Evolutionary conservation across 345 rosid genomes (phyloP), one percentile per base, ranked within the genome.

Genomic region (Iberis pinnata): DNA sequence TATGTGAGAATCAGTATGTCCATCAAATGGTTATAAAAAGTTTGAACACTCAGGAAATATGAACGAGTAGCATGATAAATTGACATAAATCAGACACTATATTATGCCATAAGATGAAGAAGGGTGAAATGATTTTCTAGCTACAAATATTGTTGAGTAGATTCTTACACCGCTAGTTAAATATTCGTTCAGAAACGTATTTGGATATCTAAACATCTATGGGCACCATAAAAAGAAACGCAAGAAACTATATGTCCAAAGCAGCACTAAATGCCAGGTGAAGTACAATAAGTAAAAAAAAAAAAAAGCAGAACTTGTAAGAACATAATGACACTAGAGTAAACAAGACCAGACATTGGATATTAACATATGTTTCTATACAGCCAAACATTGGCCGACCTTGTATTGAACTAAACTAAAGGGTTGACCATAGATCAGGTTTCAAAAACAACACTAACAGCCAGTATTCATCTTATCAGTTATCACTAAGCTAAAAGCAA

Each of bases 1-100:
- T 38, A 68, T 60, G 68, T 71, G 80, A 78, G 75, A 76, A 80
- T 75, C 80, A 64, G 73, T 43, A 35, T 22, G 38, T 38, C 15
- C 35, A 51, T 59, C 9, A 67, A 19, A 25, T n/a, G 9, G n/a
- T 51, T 36, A 19, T 26, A 16, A 18, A 14, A 54, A 29, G 10
- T 27, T 27, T 14, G n/a, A 43, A 43, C 17, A 42, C 14, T 12
- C 15, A 29, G 7, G 24, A 39, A 20, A 29, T 22, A 35, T 31
- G 26, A 64, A 37, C 12, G 18, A 54, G 40, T 18, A 14, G 61
- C 13, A 19, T 9, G 19, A 36, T 27, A 27, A 44, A 46, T 36
- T 45, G 8, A 64, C 29, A 22, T 38, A 32, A 24, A 17, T 56
- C 43, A 22, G 41, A 44, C 14, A 26, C 2, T 7, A 54, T 9